Base-by-base conservation (phyloP, 148 eudicot genomes). In the Simmondsia chinensis region DNA sequence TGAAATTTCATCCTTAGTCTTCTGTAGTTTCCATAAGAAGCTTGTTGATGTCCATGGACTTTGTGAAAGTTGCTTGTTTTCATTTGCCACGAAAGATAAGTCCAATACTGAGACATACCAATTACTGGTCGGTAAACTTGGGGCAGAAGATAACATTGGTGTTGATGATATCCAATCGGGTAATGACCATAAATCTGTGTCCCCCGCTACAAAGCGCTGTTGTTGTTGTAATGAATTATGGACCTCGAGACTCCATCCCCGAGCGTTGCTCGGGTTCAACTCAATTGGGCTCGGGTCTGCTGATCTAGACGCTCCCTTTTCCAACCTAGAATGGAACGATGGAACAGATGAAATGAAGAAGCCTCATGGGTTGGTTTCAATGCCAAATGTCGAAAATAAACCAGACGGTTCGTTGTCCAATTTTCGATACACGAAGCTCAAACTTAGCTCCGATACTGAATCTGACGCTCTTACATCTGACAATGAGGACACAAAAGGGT, bases 51-150 rank as follows among this genome's bases (percentile, higher is more conserved):
- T 79, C 48, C 83, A 73, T 45, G 76, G 68, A 22, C 49, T 82
- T 50, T 89, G 97, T 61, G 97, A 89, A 57, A 79, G 43, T 50
- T 89, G 97, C 51, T 83, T 89, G 23, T 76, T 78, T 56, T 89
- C 97, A 16, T 84, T 73, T 53, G 87, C 91, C 52, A 77, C 76
- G 20, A 66, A 68, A 62, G 80, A 84, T 56, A 76, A 76, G 65
- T 78, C 93, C 14, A 81, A 79, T 68, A 59, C 84, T 1, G 95
- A 84, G 43, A 80, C 81, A 28, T 78, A 73, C 48, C 69, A 81
- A 53, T 43, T 84, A 43, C 59, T 84, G 56, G 83, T 78, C 7
- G 94, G 97, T 40, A 78, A 85, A 52, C 46, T 85, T 33, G 93
- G 93, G 43, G 69, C 66, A 34, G 64, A 65, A 25, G 69, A 76